phyloP scores from a whole-genome alignment of 495 filamentous ascomycete species.

The Xeromyces bisporus region DNA sequence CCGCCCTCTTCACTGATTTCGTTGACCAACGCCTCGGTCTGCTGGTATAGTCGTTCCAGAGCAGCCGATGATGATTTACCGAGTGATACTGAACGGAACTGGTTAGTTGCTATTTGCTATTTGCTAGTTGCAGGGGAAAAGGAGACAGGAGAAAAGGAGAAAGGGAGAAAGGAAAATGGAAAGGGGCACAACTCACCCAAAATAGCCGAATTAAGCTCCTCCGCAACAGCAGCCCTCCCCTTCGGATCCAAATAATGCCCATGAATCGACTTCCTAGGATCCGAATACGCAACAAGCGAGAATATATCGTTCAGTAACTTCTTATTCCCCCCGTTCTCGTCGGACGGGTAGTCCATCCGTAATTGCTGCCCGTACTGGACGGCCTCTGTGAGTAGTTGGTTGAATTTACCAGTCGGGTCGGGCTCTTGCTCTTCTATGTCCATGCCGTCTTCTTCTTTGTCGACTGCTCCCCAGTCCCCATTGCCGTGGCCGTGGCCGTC shows the following conservation, averaged over 20 bases:
- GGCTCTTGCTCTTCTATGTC: constrained; percentile 37
- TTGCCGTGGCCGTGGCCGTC: constrained; percentile 30
- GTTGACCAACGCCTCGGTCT: constrained; percentile 71
- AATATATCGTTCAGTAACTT: constrained; percentile 74
- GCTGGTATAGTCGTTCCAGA: constrained; percentile 70
- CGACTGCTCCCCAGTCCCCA: no score
- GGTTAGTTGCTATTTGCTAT: constrained; percentile 9
- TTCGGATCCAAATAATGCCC: constrained; percentile 62
- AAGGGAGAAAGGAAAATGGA: constrained; percentile 1
- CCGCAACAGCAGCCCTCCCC: constrained; percentile 65
- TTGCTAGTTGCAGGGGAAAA: neutral
- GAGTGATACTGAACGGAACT: constrained; percentile 81
- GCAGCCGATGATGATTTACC: constrained; percentile 82
- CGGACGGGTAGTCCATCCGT: constrained; percentile 48
- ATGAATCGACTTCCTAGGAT: constrained; percentile 57
- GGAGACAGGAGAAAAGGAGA: constrained; percentile 3
- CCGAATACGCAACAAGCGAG: constrained; percentile 70
- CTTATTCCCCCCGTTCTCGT: constrained; percentile 51
- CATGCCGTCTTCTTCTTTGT: no score
- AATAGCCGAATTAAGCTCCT: constrained; percentile 90
- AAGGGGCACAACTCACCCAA: constrained; percentile 42
- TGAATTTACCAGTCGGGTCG: constrained; percentile 23
- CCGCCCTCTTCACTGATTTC: constrained; percentile 71
- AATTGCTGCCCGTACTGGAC: constrained; percentile 70
- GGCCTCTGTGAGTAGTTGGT: constrained; percentile 45